Base-by-base conservation (phyloP, 306 rosid genomes). In the Castanospermum australe region DNA sequence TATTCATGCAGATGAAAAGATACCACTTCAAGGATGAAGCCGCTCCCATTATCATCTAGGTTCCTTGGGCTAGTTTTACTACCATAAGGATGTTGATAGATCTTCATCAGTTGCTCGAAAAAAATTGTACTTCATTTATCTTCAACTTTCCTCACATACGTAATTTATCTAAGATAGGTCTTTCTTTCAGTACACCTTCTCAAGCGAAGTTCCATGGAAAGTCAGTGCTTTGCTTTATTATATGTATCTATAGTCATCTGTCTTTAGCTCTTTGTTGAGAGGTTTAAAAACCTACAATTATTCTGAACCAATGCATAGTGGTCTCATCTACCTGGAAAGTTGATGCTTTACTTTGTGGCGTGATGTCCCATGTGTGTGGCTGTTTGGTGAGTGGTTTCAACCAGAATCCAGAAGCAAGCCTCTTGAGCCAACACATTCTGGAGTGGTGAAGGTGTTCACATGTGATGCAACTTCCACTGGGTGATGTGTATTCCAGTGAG, bases 311-410 rank as follows among this genome's bases (percentile, higher is more conserved):
- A 56, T 83, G 82, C 84, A 77, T 84, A 78, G 39, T 78, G 85
- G 70, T 84, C 68, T 79, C 52, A 82, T 71, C 72, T 38, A 70
- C 62, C 75, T 73, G 86, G 68, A 77, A 84, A 79, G 84, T 22
- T 56, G 61, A 55, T 59, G 83, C 86, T 77, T 84, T 73, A 35
- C 67, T 76, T 56, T 45, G 52, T 57, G 14, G 52, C 33, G 35
- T 17, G 63, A 56, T 71, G 80, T 56, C 67, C 62, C 51, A 65
- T 65, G 55, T 75, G 44, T 74, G 70, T 44, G 52, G 59, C 56
- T 86, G 64, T 74, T 83, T 60, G 70, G 84, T 56, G 83, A 69
- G 87, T 75, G 85, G 81, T 73, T 63, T 54, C 59, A 80, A 52
- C 57, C 52, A 64, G 22, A 84, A 75, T 69, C 57, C 60, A 73